phyloP scores from a whole-genome alignment of 495 filamentous ascomycete genomes.

The Talaromyces borbonicus region DNA sequence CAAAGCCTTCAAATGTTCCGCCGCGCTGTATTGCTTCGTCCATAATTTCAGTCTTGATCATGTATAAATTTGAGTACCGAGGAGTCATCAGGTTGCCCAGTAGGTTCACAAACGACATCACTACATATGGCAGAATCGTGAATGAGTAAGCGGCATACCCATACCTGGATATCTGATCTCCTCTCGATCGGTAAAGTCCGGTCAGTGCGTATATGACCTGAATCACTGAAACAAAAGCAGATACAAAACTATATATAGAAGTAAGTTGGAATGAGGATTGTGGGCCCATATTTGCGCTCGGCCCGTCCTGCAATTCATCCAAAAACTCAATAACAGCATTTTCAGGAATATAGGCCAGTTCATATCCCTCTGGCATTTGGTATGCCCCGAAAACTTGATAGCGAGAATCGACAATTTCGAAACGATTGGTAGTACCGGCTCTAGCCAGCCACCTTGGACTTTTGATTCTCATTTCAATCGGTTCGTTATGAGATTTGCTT shows the following conservation, averaged over 20 bases:
- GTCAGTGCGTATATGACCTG: conserved; percentile 27
- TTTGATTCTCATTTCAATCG: not conserved
- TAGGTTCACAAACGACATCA: conserved; percentile 59
- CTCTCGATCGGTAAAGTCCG: conserved; percentile 27
- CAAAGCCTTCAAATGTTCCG: conserved; percentile 23
- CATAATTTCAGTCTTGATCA: conserved; percentile 33
- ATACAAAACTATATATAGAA: conserved; percentile 18
- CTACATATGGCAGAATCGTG: conserved; percentile 46
- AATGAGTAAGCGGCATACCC: conserved; percentile 36
- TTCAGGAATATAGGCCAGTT: conserved; percentile 12
- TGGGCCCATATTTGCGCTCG: not conserved
- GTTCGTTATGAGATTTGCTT: not conserved
- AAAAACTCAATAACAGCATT: conserved; percentile 11
- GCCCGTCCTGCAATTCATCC: not conserved
- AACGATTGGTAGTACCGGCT: not conserved
- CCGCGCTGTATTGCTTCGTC: conserved; percentile 27
- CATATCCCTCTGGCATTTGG: conserved; percentile 17
- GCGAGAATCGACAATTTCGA: conserved; percentile 2
- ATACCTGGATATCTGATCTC: conserved; percentile 26
- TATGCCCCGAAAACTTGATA: conserved; percentile 10
- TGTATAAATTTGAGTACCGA: conserved; percentile 29
- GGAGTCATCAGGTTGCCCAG: conserved; percentile 29
- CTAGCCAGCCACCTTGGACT: not conserved
- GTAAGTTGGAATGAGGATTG: not conserved
- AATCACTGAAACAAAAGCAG: conserved; percentile 25